These are phyloP conservation scores for Syzygium oleosum DNA, from an alignment of 345 rosid genomes.

Conservation along the genomic window DNA sequence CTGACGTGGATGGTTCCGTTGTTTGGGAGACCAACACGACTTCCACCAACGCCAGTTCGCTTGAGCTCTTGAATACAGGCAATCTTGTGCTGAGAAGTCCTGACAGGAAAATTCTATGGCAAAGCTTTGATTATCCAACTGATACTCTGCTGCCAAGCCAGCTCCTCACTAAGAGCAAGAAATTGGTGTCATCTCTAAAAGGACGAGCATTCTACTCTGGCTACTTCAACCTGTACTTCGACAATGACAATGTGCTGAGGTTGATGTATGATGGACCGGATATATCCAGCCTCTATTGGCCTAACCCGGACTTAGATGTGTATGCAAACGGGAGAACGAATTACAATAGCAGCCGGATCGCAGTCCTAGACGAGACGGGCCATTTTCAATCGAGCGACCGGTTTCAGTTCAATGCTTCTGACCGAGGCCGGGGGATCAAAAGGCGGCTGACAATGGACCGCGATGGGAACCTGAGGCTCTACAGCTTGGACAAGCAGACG, in stretches of 20 bases:
- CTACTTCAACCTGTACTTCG: slow-evolving; percentile 7
- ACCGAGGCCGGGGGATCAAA: slow-evolving; percentile 15
- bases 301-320: not conserved
- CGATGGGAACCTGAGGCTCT: slow-evolving; percentile 41
- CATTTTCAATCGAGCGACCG: slow-evolving; percentile 25
- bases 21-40: slow-evolving; percentile 25
- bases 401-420: slow-evolving; percentile 23
- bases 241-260: slow-evolving; percentile 25
- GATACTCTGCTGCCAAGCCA: slow-evolving; percentile 38
- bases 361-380: slow-evolving; percentile 24
- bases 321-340: slow-evolving; percentile 17
- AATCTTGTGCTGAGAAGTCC: slow-evolving; percentile 27
- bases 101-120: slow-evolving; percentile 17
- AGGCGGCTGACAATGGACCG: slow-evolving; percentile 27
- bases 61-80: slow-evolving; percentile 31
- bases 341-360: slow-evolving; percentile 24
- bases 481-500: slow-evolving; percentile 14
- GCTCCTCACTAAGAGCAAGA: slow-evolving; percentile 11
- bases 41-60: slow-evolving; percentile 3
- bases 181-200: slow-evolving; percentile 17
- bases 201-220: slow-evolving; percentile 2
- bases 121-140: slow-evolving; percentile 37
- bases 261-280: slow-evolving; percentile 32
- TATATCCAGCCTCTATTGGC: slow-evolving; percentile 36
- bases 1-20: slow-evolving; percentile 13